Percentiles rank a stretch among this genome's conserved stretches.
These are phyloP conservation scores for Dillenia suffruticosa DNA, from an alignment of 164 flowering plant genomes.

Conservation along the genomic window DNA sequence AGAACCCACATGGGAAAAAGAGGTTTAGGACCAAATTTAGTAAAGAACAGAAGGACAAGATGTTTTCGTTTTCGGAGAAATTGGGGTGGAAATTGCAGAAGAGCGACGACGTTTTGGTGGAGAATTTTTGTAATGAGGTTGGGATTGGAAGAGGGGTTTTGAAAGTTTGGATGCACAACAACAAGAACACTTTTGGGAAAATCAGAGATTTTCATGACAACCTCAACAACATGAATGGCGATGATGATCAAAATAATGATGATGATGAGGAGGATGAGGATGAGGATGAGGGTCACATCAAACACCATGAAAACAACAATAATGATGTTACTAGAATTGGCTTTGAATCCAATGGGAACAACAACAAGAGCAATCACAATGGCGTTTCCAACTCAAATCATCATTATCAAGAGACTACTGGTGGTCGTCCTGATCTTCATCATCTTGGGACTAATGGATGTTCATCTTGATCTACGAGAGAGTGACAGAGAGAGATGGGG, in stretches of 20 bases:
- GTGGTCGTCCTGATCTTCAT: constrained; percentile 8
- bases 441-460: constrained; percentile 25
- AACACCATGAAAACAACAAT: background rate
- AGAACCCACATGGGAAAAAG: constrained; percentile 34
- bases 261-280: no score
- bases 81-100: constrained; percentile 74
- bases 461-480: constrained; percentile 27
- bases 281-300: background rate
- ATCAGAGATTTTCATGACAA: constrained; percentile 2
- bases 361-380: background rate
- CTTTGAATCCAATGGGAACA: background rate
- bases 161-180: constrained; percentile 91
- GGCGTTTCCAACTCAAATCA: background rate
- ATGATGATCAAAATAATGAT: no score
- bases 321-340: no score
- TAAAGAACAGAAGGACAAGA: constrained; percentile 74
- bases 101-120: constrained; percentile 41
- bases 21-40: constrained; percentile 70
- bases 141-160: constrained; percentile 53
- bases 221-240: background rate
- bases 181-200: constrained; percentile 46
- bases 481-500: no score
- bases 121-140: constrained; percentile 61
- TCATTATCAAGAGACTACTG: background rate
- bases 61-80: constrained; percentile 58